phyloP scores from a whole-genome alignment of 2,329 filamentous ascomycete species.

The Didymella lethalis region DNA sequence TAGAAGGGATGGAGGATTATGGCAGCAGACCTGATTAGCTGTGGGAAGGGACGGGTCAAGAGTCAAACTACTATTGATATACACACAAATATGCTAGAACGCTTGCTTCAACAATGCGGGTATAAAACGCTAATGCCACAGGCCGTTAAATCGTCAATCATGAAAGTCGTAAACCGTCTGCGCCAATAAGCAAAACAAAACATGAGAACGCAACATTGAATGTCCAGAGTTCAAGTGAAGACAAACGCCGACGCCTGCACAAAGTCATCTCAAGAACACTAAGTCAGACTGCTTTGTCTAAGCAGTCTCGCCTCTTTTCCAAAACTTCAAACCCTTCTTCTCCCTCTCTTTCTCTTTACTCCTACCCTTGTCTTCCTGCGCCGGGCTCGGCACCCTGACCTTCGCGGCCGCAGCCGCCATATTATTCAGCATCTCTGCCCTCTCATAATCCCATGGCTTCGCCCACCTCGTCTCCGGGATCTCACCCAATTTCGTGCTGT shows the following conservation, averaged over 20 bases:
- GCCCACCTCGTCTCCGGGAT: slow-evolving; percentile 57
- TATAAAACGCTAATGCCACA: slow-evolving; percentile 19
- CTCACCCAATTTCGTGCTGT: slow-evolving; percentile 59
- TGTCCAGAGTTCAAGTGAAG: not conserved
- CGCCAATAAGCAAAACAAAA: not conserved
- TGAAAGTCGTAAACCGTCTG: slow-evolving; percentile 7
- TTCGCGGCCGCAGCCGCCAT: slow-evolving; percentile 41
- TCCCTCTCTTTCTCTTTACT: slow-evolving; percentile 24
- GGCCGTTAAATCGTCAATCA: slow-evolving; percentile 19
- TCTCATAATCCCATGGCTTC: slow-evolving; percentile 53
- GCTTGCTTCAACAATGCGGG: slow-evolving; percentile 16
- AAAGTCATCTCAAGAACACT: not conserved
- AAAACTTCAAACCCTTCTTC: slow-evolving; percentile 36
- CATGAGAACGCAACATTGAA: not conserved
- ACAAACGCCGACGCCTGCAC: not conserved
- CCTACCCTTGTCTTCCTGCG: not conserved
- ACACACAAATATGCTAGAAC: slow-evolving; percentile 13
- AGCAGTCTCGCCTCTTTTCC: slow-evolving; percentile 25
- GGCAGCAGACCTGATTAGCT: not conserved
- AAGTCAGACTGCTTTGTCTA: not conserved
- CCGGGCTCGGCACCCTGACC: slow-evolving; percentile 4
- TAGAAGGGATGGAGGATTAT: not conserved
- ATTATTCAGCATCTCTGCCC: slow-evolving; percentile 52
- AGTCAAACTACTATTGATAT: slow-evolving; percentile 4
- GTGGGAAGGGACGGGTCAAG: not conserved